A percentile compares a stretch with the other conserved stretches of the same genome.
phyloP scores from a whole-genome alignment of 2,329 filamentous ascomycete species.

The Plectosphaerella cucumerina region DNA sequence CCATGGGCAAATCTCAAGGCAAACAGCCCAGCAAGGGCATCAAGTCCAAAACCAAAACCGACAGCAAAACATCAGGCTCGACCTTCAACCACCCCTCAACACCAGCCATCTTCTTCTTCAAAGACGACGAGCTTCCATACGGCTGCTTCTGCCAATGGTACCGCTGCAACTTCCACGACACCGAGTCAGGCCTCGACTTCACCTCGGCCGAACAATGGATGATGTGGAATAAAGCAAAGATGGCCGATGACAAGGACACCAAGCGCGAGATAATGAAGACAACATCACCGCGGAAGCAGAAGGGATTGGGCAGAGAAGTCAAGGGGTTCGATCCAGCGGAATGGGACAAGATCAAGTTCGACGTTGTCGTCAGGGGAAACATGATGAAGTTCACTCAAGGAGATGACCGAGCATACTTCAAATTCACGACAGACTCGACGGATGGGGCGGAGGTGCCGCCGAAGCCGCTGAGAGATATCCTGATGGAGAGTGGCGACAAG shows the following conservation, averaged over 20 bases:
- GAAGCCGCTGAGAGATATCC: not conserved
- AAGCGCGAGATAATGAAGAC: not conserved
- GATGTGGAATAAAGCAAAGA: not conserved
- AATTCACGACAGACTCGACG: not conserved
- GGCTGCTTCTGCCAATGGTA: constrained; percentile 1
- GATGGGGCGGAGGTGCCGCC: not conserved
- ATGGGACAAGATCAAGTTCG: not conserved
- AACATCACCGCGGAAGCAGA: not conserved
- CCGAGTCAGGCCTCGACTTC: not conserved
- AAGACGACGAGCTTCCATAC: not conserved
- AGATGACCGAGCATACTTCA: not conserved
- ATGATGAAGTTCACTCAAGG: not conserved
- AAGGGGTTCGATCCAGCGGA: not conserved
- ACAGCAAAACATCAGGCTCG: not conserved
- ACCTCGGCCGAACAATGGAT: not conserved
- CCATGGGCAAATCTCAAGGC: no score
- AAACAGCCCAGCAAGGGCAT: no score
- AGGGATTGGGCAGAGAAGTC: not conserved
- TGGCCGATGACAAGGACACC: not conserved
- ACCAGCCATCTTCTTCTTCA: not conserved
- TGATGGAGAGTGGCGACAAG: not conserved
- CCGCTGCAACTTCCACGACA: not conserved
- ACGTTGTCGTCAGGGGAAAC: not conserved
- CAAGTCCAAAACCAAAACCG: no score
- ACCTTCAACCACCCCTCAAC: not conserved